A percentile compares a stretch with the other conserved stretches of the same genome.
phyloP scores from a whole-genome alignment of 169 alveolate genomes.

The Plasmodium inui region DNA sequence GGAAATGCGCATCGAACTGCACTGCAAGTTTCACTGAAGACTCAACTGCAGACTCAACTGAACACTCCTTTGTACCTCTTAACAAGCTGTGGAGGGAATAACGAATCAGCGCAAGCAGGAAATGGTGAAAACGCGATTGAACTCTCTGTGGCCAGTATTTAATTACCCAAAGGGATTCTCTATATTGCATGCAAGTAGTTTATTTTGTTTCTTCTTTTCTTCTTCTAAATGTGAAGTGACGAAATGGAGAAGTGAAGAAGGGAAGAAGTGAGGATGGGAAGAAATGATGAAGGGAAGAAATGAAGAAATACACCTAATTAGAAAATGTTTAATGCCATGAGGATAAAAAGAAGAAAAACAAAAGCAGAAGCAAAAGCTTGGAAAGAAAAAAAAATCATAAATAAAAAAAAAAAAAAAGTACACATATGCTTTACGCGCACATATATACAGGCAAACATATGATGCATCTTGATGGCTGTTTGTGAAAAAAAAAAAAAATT shows the following conservation, averaged over 20 bases:
- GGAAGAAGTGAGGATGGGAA: too few relatives aligned
- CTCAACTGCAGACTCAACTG: too few relatives aligned
- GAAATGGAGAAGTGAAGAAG: background rate
- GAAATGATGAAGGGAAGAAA: background rate
- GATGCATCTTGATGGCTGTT: background rate
- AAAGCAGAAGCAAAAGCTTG: background rate
- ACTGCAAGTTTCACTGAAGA: too few relatives aligned
- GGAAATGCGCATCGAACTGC: too few relatives aligned
- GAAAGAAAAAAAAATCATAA: background rate
- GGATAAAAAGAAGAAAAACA: background rate
- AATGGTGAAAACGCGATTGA: background rate
- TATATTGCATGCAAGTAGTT: conserved; percentile 9
- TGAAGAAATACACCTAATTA: background rate
- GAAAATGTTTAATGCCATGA: background rate
- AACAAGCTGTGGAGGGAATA: background rate
- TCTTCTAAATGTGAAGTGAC: background rate
- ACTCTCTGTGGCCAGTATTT: background rate
- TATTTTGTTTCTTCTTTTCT: background rate
- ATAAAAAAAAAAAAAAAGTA: background rate
- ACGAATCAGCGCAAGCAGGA: background rate
- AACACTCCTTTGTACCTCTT: background rate
- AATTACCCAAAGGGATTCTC: background rate
- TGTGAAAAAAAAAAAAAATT: background rate
- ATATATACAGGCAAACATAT: background rate
- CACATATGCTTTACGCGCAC: background rate